Evolutionary conservation across 225 moss, liverwort and hornwort species (phyloP), one percentile per base, ranked within the genome.

Genomic region (Polytrichum commune): DNA sequence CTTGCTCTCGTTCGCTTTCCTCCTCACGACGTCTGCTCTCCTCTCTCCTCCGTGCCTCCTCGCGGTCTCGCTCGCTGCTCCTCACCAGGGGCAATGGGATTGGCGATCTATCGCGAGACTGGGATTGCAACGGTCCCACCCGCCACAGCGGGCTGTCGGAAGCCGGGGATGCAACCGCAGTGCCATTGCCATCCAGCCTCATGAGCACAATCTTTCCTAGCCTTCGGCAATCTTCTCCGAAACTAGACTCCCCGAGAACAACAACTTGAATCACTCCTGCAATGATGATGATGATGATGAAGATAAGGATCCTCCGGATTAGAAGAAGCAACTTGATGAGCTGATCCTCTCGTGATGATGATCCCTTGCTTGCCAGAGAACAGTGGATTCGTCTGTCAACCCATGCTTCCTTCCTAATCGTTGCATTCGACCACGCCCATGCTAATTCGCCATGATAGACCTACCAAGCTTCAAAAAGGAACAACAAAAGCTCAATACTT

Each of bases 151-250:
- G 73, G 71, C 86, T 86, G 64, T 83, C 83, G 24, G 80, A 80
- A 53, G 80, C 62, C 64, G 80, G 77, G 67, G 86, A 80, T 73
- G 86, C 83, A 75, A 86, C 76, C 73, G 83, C 67, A 66, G 78
- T 74, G 75, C 73, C 68, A 72, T 83, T 82, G 73, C 70, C 75
- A 70, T 86, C 77, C 56, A 80, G 64, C 83, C 83, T 86, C 86
- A 86, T 86, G 68, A 75, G 80, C 74, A 55, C 79, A 64, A 54
- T 66, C 56, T 65, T 66, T 62, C 53, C 46, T 27, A 7, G 19
- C 30, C 54, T 75, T 56, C 24, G 6, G 27, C 7, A 54, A 62
- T 56, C 23, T 71, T 69, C 71, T 19, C 33, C 68, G 18, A 35
- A 29, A 5, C 25, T 61, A 61, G 10, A 26, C 60, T 60, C 5